These are phyloP conservation scores for Spergularia marina DNA, from an alignment of 148 eudicot species.

Conservation along the genomic window DNA sequence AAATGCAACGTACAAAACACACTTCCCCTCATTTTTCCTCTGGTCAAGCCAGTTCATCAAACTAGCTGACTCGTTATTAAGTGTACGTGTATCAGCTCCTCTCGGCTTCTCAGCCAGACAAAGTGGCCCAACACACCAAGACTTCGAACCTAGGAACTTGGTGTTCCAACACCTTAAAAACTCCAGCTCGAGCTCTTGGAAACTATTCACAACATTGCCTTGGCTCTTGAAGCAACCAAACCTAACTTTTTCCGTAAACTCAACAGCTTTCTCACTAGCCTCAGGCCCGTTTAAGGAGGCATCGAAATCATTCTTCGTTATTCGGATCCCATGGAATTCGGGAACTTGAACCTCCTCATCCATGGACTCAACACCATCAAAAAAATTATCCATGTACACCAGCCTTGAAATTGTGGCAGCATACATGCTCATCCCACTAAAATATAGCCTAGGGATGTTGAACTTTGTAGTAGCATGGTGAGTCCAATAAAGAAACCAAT, in stretches of 20 bases:
- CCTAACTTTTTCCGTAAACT: conserved; percentile 27
- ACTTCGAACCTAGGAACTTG: conserved; percentile 17
- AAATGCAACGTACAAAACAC: conserved; percentile 61
- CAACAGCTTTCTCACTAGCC: conserved; percentile 33
- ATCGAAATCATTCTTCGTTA: conserved; percentile 44
- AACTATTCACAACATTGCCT: conserved; percentile 45
- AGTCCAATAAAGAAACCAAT: conserved; percentile 60
- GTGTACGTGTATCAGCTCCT: background rate
- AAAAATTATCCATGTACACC: background rate
- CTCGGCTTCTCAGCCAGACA: conserved; percentile 34
- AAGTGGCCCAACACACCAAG: conserved; percentile 55
- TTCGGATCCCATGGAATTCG: conserved; percentile 44
- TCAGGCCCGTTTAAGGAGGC: conserved; percentile 31
- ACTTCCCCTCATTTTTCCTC: conserved; percentile 29
- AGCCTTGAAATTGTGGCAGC: background rate
- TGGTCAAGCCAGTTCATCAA: conserved; percentile 62
- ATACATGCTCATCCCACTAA: conserved; percentile 42
- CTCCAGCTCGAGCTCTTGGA: conserved; percentile 46
- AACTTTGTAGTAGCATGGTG: conserved; percentile 38
- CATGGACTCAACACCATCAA: conserved; percentile 24
- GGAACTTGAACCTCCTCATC: conserved; percentile 37
- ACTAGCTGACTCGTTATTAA: conserved; percentile 20
- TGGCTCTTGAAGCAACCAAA: conserved; percentile 26
- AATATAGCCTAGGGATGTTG: conserved; percentile 44
- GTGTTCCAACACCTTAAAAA: conserved; percentile 35